These are phyloP conservation scores for Neofusicoccum laricinum DNA, from an alignment of 2,329 filamentous ascomycete genomes.

Conservation along the genomic window DNA sequence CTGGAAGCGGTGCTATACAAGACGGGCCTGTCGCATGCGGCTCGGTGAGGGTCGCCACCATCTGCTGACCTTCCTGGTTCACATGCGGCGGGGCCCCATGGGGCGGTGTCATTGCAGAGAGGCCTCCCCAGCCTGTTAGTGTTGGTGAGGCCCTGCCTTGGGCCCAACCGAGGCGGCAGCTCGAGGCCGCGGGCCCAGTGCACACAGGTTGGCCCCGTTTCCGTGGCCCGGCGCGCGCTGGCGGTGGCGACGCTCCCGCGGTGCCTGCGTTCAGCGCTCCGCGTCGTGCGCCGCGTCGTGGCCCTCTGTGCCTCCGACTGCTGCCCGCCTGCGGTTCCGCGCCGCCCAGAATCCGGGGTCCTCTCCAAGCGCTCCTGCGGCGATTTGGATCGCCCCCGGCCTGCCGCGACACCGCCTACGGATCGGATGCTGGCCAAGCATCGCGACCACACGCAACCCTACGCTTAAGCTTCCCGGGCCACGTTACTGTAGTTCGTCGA, in stretches of 20 bases:
- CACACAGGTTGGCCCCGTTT: not conserved
- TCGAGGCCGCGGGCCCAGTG: not conserved
- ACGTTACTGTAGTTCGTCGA: not conserved
- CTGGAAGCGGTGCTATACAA: not conserved
- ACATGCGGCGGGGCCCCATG: slow-evolving; percentile 13
- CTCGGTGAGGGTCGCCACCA: slow-evolving; percentile 8
- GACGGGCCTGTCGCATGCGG: not conserved
- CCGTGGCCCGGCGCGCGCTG: not conserved
- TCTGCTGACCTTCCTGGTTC: slow-evolving; percentile 8
- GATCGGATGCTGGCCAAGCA: not conserved
- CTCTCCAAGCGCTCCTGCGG: not conserved
- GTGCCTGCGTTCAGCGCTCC: too few species aligned
- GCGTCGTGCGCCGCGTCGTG: too few species aligned
- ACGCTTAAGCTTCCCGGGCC: slow-evolving; percentile 1
- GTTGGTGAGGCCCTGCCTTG: not conserved
- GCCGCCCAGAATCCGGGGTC: not conserved
- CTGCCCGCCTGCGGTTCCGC: not conserved
- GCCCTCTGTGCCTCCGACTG: not conserved
- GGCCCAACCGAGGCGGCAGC: not conserved
- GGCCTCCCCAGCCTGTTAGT: not conserved
- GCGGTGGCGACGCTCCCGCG: not conserved
- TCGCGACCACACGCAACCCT: not conserved
- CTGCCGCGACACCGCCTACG: not conserved
- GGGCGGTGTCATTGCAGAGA: slow-evolving; percentile 8
- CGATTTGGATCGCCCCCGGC: not conserved